Conservation (phyloP, 1,284 basidiomycete genomes). For the Austroboletus olivaceoglutinosus region DNA sequence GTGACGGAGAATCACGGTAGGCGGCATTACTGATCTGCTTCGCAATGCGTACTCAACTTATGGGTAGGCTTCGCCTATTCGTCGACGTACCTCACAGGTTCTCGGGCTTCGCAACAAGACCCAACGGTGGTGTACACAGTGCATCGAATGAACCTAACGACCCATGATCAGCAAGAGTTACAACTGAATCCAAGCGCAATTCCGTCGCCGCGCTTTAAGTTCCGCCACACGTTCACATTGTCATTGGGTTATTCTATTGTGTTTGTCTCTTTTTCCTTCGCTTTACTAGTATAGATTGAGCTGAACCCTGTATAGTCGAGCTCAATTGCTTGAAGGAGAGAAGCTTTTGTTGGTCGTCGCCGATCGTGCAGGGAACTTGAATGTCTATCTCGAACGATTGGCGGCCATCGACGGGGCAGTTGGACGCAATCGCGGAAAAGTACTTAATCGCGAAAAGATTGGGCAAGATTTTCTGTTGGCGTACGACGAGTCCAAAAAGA, state of each 20-base stretch:
- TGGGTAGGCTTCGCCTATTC: neutral
- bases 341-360: conserved; percentile 43
- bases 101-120: conserved; percentile 16
- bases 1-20: conserved; percentile 1
- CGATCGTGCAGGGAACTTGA: conserved; percentile 33
- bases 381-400: conserved; percentile 41
- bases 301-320: conserved; percentile 30
- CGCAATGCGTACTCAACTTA: neutral
- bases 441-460: conserved; percentile 43
- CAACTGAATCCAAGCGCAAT: conserved; percentile 38
- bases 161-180: conserved; percentile 42
- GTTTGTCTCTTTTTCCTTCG: conserved; percentile 28
- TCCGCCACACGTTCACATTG: conserved; percentile 34
- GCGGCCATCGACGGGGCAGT: conserved; percentile 35
- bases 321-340: conserved; percentile 37
- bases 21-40: neutral
- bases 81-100: conserved; percentile 9
- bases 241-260: conserved; percentile 33
- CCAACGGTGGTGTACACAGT: conserved; percentile 36
- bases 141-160: conserved; percentile 38
- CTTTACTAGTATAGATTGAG: neutral
- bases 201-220: conserved; percentile 36
- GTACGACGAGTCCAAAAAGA: conserved; percentile 50
- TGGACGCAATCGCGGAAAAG: conserved; percentile 27
- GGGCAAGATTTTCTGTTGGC: conserved; percentile 44